Base-by-base conservation (phyloP, 495 filamentous ascomycete genomes). In the Penicillium manginii region DNA sequence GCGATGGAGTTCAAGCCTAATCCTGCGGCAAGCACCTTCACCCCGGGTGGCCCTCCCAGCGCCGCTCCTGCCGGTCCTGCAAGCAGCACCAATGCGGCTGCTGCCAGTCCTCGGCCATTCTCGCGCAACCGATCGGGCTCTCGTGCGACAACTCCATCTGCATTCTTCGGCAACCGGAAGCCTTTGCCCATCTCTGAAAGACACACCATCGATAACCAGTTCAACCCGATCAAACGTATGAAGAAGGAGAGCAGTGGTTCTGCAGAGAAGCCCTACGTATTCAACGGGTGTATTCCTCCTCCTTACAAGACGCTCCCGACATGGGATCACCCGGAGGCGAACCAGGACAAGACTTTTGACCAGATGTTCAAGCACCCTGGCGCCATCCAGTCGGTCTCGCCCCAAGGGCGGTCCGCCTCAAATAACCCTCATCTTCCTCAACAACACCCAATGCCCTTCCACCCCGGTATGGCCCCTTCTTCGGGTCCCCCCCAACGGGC, bases 1-100 rank as follows among this genome's bases (percentile, higher is more conserved):
- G 92, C 88, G 31, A 81, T 86, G 64, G 92, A 96, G 65, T 97
- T 97, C 74, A 85, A 87, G 61, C 91, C 91, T 3, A 93, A 87
- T 64, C 85, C 91, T 9, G 86, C 88, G 39, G 91, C 91, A 3
- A 86, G 79, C 45, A 78, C 88, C 0, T 96, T 97, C 73, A 91
- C 83, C 58, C 92, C 91, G n/a, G 82, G 79, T 61, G 83, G 79
- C 37, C 72, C 79, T 59, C 88, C 84, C 61, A 50, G 52, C 1
- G 42, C 31, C 58, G 78, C 77, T 55, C 48, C 56, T 1, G 40
- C 15, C 55, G 79, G 77, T 57, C 78, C 83, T 21, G 88, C 87
- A 17, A 90, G n/a, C 6, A 50, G 53, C 8, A 53, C 60, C 26
- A 29, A 29, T 2, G 58, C 50, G 57, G 79, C 77, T 54, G 78